Conservation (phyloP, 1,284 basidiomycete species). For the Farysia itapuensis region DNA sequence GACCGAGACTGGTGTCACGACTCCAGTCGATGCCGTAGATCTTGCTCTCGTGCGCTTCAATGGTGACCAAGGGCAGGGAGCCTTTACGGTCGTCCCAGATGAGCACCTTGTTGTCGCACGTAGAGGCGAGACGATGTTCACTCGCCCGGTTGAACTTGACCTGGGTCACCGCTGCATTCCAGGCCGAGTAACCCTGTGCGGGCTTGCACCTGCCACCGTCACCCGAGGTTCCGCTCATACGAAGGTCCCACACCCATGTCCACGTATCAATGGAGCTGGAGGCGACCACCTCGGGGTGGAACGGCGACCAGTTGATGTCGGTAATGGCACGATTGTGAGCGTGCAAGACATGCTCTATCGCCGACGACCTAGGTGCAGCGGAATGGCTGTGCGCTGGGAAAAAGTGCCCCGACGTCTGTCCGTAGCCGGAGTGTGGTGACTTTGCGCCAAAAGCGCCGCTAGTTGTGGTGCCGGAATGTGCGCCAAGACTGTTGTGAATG, state of each 20-base stretch:
- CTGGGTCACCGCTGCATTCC: slow-evolving; percentile 58
- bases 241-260: slow-evolving; percentile 58
- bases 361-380: slow-evolving; percentile 22
- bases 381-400: slow-evolving; percentile 1
- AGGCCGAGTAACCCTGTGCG: slow-evolving; percentile 53
- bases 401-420: slow-evolving; percentile 10
- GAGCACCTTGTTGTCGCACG: slow-evolving; percentile 55
- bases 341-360: slow-evolving; percentile 52
- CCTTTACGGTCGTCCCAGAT: slow-evolving; percentile 58
- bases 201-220: slow-evolving; percentile 30
- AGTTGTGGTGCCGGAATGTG: slow-evolving; percentile 23
- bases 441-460: slow-evolving; percentile 18
- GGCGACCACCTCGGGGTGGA: slow-evolving; percentile 56
- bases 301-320: slow-evolving; percentile 59
- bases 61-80: slow-evolving; percentile 41
- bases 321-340: slow-evolving; percentile 57
- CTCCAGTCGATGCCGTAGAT: slow-evolving; percentile 60
- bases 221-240: slow-evolving; percentile 30
- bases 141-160: slow-evolving; percentile 53
- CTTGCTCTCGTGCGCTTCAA: slow-evolving; percentile 54
- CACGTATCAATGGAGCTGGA: slow-evolving; percentile 58
- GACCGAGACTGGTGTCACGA: slow-evolving; percentile 41
- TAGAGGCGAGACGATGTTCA: slow-evolving; percentile 40
- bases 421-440: slow-evolving; percentile 11
- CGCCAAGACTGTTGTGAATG: slow-evolving; percentile 26